Evolutionary conservation across 164 flowering plant genomes (phyloP).

Genomic region (Macadamia tetraphylla): DNA sequence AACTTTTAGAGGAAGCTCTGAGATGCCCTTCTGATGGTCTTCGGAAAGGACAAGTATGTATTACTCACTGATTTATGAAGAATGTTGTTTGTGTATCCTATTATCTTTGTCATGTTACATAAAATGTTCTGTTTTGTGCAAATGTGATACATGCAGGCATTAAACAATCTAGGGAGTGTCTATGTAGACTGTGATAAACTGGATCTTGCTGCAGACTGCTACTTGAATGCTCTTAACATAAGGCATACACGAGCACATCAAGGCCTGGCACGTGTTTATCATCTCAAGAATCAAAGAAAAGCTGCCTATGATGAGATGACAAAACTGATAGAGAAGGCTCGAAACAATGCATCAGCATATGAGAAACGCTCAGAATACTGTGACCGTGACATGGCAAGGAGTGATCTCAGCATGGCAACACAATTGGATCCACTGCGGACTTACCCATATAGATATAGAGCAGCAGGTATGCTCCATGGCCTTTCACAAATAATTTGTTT

Average conservation of each 20-base stretch:
- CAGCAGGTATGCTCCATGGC: constrained; percentile 59
- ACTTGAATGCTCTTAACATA: constrained; percentile 73
- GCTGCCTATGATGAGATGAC: constrained; percentile 98
- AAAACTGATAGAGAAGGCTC: constrained; percentile 81
- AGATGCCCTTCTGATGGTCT: constrained; percentile 96
- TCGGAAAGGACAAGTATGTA: constrained; percentile 87
- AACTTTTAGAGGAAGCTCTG: constrained; percentile 85
- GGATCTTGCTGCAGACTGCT: constrained; percentile 82
- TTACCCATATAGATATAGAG: constrained; percentile 96
- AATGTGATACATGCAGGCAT: constrained; percentile 50
- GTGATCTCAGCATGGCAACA: constrained; percentile 80
- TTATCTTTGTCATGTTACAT: neutral
- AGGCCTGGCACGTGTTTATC: constrained; percentile 88
- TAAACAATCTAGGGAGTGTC: constrained; percentile 86
- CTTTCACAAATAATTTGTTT: neutral
- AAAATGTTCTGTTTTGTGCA: constrained; percentile 4
- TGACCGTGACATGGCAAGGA: constrained; percentile 83
- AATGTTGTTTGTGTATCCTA: neutral
- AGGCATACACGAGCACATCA: constrained; percentile 97
- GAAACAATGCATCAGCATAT: constrained; percentile 85
- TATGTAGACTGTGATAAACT: constrained; percentile 84
- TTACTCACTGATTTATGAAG: neutral
- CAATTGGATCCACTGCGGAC: constrained; percentile 82
- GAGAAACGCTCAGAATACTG: constrained; percentile 97
- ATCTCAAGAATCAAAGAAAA: constrained; percentile 66